Percentiles rank a stretch among this genome's conserved stretches.
These are phyloP conservation scores for Phlebiopsis gigantea DNA, from an alignment of 768 basidiomycete species.

Conservation along the genomic window DNA sequence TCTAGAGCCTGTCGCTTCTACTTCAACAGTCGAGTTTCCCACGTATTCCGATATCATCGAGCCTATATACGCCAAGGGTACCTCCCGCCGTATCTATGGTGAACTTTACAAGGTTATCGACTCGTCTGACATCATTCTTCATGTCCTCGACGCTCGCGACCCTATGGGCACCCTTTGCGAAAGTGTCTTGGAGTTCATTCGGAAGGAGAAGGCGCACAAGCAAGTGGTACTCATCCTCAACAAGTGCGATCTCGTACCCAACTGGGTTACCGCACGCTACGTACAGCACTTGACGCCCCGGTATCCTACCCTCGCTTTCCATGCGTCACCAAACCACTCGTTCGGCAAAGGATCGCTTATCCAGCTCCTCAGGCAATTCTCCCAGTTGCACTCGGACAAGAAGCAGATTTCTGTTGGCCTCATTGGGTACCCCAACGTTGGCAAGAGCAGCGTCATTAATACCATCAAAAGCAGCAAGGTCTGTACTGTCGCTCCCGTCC, in stretches of 20 bases:
- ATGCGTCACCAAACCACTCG: slow-evolving; percentile 97
- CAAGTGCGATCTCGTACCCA: slow-evolving; percentile 97
- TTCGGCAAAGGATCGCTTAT: slow-evolving; percentile 99
- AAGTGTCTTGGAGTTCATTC: slow-evolving; percentile 86
- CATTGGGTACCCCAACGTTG: slow-evolving; percentile 97
- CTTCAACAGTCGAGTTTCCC: slow-evolving; percentile 40
- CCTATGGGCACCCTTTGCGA: slow-evolving; percentile 94
- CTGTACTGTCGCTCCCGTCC: slow-evolving; percentile 92
- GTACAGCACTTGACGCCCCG: slow-evolving; percentile 92
- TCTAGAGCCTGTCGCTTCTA: slow-evolving; percentile 44
- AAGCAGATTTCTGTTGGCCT: slow-evolving; percentile 99
- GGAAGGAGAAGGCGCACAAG: slow-evolving; percentile 96
- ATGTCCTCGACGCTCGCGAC: slow-evolving; percentile 93
- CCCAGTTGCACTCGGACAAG: slow-evolving; percentile 95
- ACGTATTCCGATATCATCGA: slow-evolving; percentile 81
- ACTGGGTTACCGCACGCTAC: slow-evolving; percentile 97
- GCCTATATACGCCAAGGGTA: slow-evolving; percentile 93
- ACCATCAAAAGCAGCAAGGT: slow-evolving; percentile 98
- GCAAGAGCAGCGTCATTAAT: slow-evolving; percentile 97
- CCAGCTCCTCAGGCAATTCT: slow-evolving; percentile 93
- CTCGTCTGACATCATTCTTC: slow-evolving; percentile 94
- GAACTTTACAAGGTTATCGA: slow-evolving; percentile 99
- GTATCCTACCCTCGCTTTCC: slow-evolving; percentile 96
- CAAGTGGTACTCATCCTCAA: slow-evolving; percentile 96
- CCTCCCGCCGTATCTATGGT: slow-evolving; percentile 92